Percentiles rank a stretch among this genome's conserved stretches.
Conservation (phyloP, 345 rosid genomes). For the Rhizophora mangle region DNA sequence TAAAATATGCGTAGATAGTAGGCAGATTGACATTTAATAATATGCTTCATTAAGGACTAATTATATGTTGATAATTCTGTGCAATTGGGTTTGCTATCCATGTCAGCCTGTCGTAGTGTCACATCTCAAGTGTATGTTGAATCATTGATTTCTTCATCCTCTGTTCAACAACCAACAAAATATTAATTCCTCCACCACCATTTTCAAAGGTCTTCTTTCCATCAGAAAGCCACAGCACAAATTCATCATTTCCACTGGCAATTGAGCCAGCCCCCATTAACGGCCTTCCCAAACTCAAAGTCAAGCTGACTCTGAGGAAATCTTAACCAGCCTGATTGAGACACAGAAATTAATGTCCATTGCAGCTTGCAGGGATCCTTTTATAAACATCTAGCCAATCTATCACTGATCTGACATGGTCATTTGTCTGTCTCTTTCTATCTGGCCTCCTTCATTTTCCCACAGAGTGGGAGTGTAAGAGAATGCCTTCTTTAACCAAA, state of each 20-base stretch:
- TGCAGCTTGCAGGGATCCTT: slow-evolving; percentile 7
- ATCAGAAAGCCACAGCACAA: slow-evolving; percentile 23
- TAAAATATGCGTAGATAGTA: no score
- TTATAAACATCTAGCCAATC: no score
- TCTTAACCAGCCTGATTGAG: slow-evolving; percentile 27
- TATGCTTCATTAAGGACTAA: no score
- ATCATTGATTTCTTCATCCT: slow-evolving; percentile 18
- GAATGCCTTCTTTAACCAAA: no score
- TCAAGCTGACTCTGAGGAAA: slow-evolving; percentile 21
- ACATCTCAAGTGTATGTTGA: slow-evolving; percentile 10
- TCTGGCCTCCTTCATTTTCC: no score
- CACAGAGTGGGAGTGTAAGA: no score
- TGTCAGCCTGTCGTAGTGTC: neutral
- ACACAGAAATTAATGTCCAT: slow-evolving; percentile 1
- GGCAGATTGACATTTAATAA: no score
- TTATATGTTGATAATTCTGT: no score
- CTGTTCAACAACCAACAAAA: slow-evolving; percentile 23
- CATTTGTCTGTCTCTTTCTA: no score
- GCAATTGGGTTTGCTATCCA: no score
- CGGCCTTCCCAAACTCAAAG: slow-evolving; percentile 28
- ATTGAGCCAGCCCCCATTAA: slow-evolving; percentile 23
- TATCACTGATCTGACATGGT: no score
- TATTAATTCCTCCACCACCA: slow-evolving; percentile 11
- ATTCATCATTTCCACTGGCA: slow-evolving; percentile 23
- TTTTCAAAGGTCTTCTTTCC: neutral